Conservation (phyloP, 192 early-diverging fungal species). For the Jimgerdemannia lactiflua region DNA sequence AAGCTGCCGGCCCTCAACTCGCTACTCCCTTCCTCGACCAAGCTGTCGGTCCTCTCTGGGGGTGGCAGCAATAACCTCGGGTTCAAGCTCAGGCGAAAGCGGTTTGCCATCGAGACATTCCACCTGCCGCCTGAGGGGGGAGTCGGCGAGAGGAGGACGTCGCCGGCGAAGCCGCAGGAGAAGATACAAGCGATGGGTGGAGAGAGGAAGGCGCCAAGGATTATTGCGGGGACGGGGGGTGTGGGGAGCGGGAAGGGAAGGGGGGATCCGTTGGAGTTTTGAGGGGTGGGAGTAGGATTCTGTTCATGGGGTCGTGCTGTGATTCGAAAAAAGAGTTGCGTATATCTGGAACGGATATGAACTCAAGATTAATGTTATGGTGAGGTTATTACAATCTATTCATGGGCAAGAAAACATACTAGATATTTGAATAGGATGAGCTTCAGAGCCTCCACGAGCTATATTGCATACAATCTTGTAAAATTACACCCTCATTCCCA, state of each 20-base stretch:
- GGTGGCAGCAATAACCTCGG: constrained; percentile 69
- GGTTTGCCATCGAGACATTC: constrained; percentile 91
- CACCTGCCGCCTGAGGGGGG: constrained; percentile 94
- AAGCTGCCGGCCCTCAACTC: constrained; percentile 79
- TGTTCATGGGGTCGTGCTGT: no score
- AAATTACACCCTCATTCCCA: no score
- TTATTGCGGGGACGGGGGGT: constrained; percentile 4
- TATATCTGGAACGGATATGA: no score
- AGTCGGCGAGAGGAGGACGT: constrained; percentile 59
- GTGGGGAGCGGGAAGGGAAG: constrained; percentile 45
- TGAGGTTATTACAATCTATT: no score
- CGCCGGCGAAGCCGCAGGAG: constrained; percentile 5
- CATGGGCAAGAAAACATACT: no score
- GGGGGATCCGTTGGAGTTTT: constrained; percentile 50
- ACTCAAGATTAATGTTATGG: no score
- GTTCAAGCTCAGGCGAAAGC: constrained; percentile 86
- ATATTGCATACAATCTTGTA: no score
- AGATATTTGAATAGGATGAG: no score
- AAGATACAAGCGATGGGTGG: constrained; percentile 4
- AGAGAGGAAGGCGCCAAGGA: background rate
- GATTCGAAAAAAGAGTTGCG: no score
- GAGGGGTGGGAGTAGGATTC: background rate
- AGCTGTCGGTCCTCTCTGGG: constrained; percentile 63
- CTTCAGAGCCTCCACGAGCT: no score
- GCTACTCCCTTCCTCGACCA: constrained; percentile 64